Evolutionary conservation across 2,329 filamentous ascomycete genomes (phyloP).

Genomic region (Fusarium tricinctum): DNA sequence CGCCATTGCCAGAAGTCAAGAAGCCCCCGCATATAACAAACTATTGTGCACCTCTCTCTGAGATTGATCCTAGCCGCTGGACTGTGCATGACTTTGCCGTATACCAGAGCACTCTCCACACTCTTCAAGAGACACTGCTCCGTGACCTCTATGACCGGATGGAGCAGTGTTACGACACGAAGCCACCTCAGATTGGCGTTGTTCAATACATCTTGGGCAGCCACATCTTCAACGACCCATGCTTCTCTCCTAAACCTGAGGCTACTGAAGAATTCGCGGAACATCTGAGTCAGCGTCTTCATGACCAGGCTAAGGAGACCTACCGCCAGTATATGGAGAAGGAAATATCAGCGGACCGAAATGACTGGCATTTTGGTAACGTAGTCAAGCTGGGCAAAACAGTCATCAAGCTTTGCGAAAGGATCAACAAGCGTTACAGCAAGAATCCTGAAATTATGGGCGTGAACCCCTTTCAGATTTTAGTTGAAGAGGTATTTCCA

Average conservation of each 20-base stretch:
- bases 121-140: conserved; percentile 83
- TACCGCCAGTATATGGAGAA: conserved; percentile 85
- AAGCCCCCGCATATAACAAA: conserved; percentile 70
- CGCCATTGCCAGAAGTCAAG: conserved; percentile 75
- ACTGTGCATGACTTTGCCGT: conserved; percentile 75
- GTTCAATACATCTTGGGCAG: conserved; percentile 85
- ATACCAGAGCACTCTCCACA: conserved; percentile 81
- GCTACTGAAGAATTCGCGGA: conserved; percentile 79
- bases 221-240: conserved; percentile 83
- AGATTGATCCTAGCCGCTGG: conserved; percentile 74
- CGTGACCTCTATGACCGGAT: conserved; percentile 91
- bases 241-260: conserved; percentile 78
- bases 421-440: conserved; percentile 91
- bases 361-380: conserved; percentile 91
- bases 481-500: conserved; percentile 87
- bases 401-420: conserved; percentile 86
- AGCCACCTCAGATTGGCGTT: conserved; percentile 83
- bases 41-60: conserved; percentile 65
- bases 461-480: conserved; percentile 72
- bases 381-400: conserved; percentile 90
- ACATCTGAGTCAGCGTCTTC: conserved; percentile 79
- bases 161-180: conserved; percentile 89
- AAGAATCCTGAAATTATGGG: conserved; percentile 92
- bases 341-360: conserved; percentile 82
- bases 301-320: conserved; percentile 79